Percentiles rank a stretch among this genome's conserved stretches.
These are phyloP conservation scores for Suillus weaverae DNA, from an alignment of 768 basidiomycete species.

Conservation along the genomic window DNA sequence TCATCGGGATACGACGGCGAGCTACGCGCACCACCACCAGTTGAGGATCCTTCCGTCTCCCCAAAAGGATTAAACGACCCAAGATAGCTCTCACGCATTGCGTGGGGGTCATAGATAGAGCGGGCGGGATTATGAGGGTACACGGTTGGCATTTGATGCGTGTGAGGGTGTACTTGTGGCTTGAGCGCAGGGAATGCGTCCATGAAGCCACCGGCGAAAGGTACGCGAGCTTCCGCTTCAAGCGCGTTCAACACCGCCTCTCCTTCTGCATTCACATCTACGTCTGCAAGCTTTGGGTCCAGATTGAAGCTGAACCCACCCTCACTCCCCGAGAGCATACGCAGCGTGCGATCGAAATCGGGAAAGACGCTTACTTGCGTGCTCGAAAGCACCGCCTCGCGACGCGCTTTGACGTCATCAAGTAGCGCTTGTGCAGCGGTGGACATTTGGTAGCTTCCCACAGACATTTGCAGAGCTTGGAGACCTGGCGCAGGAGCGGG, in stretches of 20 bases:
- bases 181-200: constrained; percentile 71
- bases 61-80: constrained; percentile 84
- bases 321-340: constrained; percentile 64
- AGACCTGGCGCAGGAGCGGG: constrained; percentile 45
- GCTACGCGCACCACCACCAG: constrained; percentile 30
- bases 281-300: constrained; percentile 70
- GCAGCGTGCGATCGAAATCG: constrained; percentile 83
- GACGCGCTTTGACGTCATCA: constrained; percentile 77
- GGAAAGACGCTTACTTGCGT: constrained; percentile 71
- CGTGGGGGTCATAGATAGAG: constrained; percentile 56
- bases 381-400: constrained; percentile 52
- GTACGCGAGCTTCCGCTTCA: constrained; percentile 44
- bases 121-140: constrained; percentile 49
- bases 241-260: constrained; percentile 48
- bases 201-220: constrained; percentile 64
- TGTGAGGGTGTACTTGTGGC: constrained; percentile 22
- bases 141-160: constrained; percentile 36
- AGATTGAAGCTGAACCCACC: constrained; percentile 85
- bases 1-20: constrained; percentile 53
- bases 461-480: constrained; percentile 47
- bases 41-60: constrained; percentile 52
- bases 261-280: constrained; percentile 37
- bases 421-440: constrained; percentile 80
- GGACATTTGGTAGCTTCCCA: constrained; percentile 82
- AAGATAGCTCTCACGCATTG: constrained; percentile 51